Conservation (phyloP, 139 green algal species). For the Chlorella vulgaris region DNA sequence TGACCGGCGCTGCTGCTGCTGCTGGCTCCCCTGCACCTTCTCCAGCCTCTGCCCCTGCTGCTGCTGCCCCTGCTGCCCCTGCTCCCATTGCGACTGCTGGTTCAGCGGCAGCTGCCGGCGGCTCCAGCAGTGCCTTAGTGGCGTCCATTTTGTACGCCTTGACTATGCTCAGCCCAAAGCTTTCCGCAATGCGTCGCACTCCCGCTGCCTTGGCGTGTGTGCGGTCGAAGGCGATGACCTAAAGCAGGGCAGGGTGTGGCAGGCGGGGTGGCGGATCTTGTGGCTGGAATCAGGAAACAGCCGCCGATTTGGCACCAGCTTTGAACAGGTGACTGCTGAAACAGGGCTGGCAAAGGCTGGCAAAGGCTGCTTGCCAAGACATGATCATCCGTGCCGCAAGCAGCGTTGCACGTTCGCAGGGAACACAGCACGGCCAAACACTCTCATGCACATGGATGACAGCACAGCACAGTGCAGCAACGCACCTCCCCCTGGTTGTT, state of each 20-base stretch:
- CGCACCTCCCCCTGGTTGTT: conserved; percentile 53
- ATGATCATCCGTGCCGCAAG: no score
- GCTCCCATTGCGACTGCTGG: no score
- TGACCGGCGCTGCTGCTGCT: neutral
- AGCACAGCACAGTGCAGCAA: neutral
- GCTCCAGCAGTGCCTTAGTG: conserved; percentile 41
- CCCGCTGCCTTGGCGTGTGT: conserved; percentile 77
- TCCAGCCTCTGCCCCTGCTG: neutral
- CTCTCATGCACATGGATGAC: no score
- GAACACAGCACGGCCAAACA: no score
- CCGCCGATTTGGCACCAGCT: no score
- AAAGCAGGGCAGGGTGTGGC: neutral
- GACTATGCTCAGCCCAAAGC: conserved; percentile 75
- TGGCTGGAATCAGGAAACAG: no score
- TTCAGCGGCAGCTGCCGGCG: no score
- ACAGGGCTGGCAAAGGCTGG: no score
- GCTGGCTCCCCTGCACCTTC: neutral
- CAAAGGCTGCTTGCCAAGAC: no score
- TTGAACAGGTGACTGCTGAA: no score
- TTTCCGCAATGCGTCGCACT: conserved; percentile 59
- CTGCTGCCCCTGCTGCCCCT: neutral
- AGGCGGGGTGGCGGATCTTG: neutral
- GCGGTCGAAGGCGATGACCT: conserved; percentile 83
- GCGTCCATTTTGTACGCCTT: conserved; percentile 79
- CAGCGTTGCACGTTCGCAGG: no score